Base-by-base conservation (phyloP, 2,329 filamentous ascomycete species). In the Ophiocordyceps sinensis region DNA sequence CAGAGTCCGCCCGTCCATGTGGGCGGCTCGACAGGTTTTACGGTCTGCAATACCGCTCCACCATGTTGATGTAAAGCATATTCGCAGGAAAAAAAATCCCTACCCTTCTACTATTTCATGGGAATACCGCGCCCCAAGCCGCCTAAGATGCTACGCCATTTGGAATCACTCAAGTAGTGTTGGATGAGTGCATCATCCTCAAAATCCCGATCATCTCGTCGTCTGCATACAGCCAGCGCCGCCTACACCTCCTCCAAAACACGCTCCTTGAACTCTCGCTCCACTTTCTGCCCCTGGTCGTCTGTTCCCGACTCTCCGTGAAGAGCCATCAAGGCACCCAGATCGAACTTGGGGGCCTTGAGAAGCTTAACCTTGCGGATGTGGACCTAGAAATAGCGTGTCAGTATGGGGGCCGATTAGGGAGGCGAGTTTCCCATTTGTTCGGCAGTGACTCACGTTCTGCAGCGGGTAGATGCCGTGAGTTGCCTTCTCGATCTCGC, bases 331-430 rank as follows among this genome's bases (percentile, higher is more conserved):
- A 98, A 79, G 58, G 85, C 83, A 70, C 91, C 91, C 53, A 98
- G 83, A 65, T 98, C 91, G 75, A 98, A 96, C 79, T 98, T 98
- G 64, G 91, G 91, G 53, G 82, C 70, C 82, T 98, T 98, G 58
- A 98, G 77, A 57, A 98, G 85, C 82, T 98, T 98, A 63, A 98
- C 89, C 81, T 98, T 98, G 71, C 91, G 88, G 71, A 98, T 94
- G 77, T 98, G 91, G 62, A 96, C 88, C 88, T 96, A 57, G 13
- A 11, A 10, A 10, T 5, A 5, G 21, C 8, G 23, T 26, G 23
- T 26, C 9, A 26, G 23, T 26, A 6, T 5, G 6, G 9, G 9
- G 6, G 13, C 3, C 3, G 28, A 9, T 5, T n/a, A 36, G 8
- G 10, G 49, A 32, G 40, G 19, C n/a, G 47, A 42, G 43, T 19